These are phyloP conservation scores for Parasitella parasitica DNA, from an alignment of 371 early-diverging fungal genomes.

Conservation along the genomic window DNA sequence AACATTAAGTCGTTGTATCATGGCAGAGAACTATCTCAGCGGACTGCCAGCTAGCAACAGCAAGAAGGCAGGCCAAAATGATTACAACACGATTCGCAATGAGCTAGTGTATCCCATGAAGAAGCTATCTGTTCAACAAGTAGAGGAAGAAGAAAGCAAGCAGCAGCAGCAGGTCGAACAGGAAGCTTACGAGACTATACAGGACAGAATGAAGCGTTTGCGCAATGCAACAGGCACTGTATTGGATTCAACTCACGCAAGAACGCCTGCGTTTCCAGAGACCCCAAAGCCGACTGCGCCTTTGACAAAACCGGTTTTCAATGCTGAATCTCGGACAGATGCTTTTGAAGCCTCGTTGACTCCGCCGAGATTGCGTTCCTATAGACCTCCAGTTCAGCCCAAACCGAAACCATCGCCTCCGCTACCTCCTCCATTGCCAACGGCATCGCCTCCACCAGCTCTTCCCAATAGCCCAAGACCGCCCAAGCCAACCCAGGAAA, in stretches of 20 bases:
- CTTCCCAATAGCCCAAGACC: constrained; percentile 10
- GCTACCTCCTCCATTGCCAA: background rate
- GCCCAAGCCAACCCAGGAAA: background rate
- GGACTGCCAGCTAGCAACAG: constrained; percentile 7
- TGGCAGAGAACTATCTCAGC: constrained; percentile 14
- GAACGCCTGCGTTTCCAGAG: constrained; percentile 12
- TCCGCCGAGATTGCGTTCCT: background rate
- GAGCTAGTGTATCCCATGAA: constrained; percentile 17
- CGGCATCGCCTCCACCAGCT: constrained; percentile 6
- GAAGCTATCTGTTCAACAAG: background rate
- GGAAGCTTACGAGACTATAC: background rate
- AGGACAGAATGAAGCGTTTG: constrained; percentile 17
- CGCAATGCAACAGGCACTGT: constrained; percentile 13
- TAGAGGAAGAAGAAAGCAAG: background rate
- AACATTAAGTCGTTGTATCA: no score
- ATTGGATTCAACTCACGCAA: background rate
- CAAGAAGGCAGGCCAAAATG: background rate
- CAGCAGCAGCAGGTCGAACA: no score
- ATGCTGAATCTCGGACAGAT: background rate
- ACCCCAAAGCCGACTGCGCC: constrained; percentile 4
- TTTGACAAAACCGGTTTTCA: background rate
- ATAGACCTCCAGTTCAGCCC: background rate
- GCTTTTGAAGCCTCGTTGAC: constrained; percentile 16
- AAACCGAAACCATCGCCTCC: background rate
- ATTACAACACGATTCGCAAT: constrained; percentile 9